phyloP scores from a whole-genome alignment of 306 rosid genomes.

The Begonia loranthoides region DNA sequence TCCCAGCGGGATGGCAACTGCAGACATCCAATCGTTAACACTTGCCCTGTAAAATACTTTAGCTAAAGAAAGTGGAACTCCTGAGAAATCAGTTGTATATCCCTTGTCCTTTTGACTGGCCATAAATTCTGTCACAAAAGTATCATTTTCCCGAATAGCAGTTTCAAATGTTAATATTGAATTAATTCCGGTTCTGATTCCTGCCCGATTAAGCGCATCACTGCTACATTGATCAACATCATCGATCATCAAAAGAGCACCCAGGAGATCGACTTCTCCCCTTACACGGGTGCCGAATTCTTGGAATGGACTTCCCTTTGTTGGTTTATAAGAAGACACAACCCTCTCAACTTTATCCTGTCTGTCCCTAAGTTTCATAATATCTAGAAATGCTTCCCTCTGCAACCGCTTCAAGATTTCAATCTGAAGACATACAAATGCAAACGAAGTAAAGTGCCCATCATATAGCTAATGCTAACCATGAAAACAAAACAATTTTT shows the following conservation, averaged over 20 bases:
- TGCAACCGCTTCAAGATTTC: slow-evolving; percentile 81
- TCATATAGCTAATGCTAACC: too few relatives aligned
- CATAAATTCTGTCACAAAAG: slow-evolving; percentile 55
- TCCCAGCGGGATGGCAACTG: slow-evolving; percentile 54
- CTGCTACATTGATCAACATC: slow-evolving; percentile 25
- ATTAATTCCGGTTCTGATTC: slow-evolving; percentile 56
- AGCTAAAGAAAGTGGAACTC: slow-evolving; percentile 48
- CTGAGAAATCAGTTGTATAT: slow-evolving; percentile 15
- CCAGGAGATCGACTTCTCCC: slow-evolving; percentile 59
- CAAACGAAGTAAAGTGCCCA: too few relatives aligned
- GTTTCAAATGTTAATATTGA: slow-evolving; percentile 65
- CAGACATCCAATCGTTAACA: slow-evolving; percentile 53
- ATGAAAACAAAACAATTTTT: too few relatives aligned
- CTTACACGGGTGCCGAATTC: slow-evolving; percentile 46
- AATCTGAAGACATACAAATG: slow-evolving; percentile 25
- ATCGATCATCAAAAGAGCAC: slow-evolving; percentile 37
- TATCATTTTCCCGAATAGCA: slow-evolving; percentile 30
- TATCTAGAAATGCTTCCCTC: slow-evolving; percentile 75
- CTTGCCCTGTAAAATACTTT: slow-evolving; percentile 43
- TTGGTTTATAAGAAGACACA: slow-evolving; percentile 52
- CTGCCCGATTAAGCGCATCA: slow-evolving; percentile 29
- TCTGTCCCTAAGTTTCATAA: slow-evolving; percentile 76
- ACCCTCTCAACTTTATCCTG: slow-evolving; percentile 75
- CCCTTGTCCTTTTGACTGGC: slow-evolving; percentile 33
- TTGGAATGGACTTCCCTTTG: slow-evolving; percentile 55